Evolutionary conservation across 495 filamentous ascomycete genomes (phyloP).

Genomic region (Rhypophila decipiens): DNA sequence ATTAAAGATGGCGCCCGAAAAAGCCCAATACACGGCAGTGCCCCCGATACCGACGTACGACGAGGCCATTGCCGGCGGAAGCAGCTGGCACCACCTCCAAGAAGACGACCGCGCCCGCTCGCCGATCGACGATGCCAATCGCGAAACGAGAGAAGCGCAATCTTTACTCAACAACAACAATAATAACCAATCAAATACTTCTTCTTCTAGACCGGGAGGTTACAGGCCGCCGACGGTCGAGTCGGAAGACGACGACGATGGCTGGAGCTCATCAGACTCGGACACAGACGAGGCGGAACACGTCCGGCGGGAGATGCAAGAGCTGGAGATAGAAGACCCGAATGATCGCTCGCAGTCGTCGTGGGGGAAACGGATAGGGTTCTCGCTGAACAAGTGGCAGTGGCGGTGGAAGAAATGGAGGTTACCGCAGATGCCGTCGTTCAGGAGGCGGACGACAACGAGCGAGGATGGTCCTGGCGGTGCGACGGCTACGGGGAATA

Average conservation of each 20-base stretch:
- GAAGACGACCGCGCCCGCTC: conserved; percentile 26
- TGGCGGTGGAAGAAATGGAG: conserved; percentile 44
- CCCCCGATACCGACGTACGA: conserved; percentile 91
- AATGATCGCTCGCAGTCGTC: conserved; percentile 37
- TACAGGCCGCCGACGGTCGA: conserved; percentile 76
- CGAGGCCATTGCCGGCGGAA: conserved; percentile 60
- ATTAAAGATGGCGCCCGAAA: conserved; percentile 44
- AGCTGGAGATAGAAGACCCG: conserved; percentile 84
- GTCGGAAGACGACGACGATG: conserved; percentile 39
- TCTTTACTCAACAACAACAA: conserved; percentile 48
- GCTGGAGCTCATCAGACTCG: conserved; percentile 30
- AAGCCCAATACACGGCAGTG: conserved; percentile 52
- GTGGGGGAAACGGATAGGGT: conserved; percentile 47
- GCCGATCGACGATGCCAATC: conserved; percentile 25
- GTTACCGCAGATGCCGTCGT: conserved; percentile 36
- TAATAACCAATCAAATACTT: conserved; percentile 22
- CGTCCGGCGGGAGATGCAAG: conserved; percentile 72
- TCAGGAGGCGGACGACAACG: conserved; percentile 32
- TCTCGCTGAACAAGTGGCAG: conserved; percentile 33
- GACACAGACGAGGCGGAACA: conserved; percentile 45
- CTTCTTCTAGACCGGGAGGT: conserved; percentile 36
- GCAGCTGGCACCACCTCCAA: conserved; percentile 17
- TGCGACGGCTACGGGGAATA: conserved; percentile 5
- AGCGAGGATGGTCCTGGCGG: conserved; percentile 1
- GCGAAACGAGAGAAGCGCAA: conserved; percentile 46